These are phyloP conservation scores for Thermothielavioides terrestris DNA, from an alignment of 495 filamentous ascomycete genomes.

Conservation along the genomic window DNA sequence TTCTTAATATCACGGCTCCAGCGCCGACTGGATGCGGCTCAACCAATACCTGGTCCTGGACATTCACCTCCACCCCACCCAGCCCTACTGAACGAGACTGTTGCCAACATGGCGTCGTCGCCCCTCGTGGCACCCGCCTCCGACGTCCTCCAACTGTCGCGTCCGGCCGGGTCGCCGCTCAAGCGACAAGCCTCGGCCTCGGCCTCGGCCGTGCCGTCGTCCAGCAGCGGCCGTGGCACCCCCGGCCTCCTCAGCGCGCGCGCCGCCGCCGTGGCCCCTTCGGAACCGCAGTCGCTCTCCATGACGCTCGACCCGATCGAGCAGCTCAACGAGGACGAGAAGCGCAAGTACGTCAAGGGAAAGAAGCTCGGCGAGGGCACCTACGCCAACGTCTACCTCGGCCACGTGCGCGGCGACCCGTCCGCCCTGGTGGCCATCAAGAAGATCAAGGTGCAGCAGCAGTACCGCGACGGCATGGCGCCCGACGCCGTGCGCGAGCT, in stretches of 20 bases:
- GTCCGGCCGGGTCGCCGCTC: slow-evolving; percentile 12
- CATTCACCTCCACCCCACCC: too few relatives aligned
- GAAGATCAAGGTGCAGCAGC: slow-evolving; percentile 90
- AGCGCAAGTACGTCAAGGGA: slow-evolving; percentile 86
- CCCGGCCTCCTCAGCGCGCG: slow-evolving; percentile 12
- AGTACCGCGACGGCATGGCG: slow-evolving; percentile 72
- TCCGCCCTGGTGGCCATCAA: slow-evolving; percentile 81
- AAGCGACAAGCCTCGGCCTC: slow-evolving; percentile 18
- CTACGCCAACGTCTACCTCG: slow-evolving; percentile 90
- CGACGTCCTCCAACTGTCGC: slow-evolving; percentile 11
- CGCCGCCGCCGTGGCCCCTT: slow-evolving; percentile 10
- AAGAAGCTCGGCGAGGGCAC: slow-evolving; percentile 88
- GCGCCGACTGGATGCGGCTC: too few relatives aligned
- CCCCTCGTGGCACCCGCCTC: slow-evolving; percentile 18
- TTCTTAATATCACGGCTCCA: too few relatives aligned
- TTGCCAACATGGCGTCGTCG: slow-evolving; percentile 32
- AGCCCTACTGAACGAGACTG: neutral
- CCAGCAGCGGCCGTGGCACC: slow-evolving; percentile 16
- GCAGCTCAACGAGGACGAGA: slow-evolving; percentile 80
- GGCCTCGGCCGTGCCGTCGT: slow-evolving; percentile 16
- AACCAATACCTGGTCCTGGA: too few relatives aligned
- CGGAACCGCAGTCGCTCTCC: slow-evolving; percentile 4
- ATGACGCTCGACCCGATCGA: slow-evolving; percentile 57
- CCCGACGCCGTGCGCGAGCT: slow-evolving; percentile 95
- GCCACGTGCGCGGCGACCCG: slow-evolving; percentile 61